Evolutionary conservation across 2,329 filamentous ascomycete genomes (phyloP), one percentile per base, ranked within the genome.

Genomic region (Colletotrichum ledebouriae): DNA sequence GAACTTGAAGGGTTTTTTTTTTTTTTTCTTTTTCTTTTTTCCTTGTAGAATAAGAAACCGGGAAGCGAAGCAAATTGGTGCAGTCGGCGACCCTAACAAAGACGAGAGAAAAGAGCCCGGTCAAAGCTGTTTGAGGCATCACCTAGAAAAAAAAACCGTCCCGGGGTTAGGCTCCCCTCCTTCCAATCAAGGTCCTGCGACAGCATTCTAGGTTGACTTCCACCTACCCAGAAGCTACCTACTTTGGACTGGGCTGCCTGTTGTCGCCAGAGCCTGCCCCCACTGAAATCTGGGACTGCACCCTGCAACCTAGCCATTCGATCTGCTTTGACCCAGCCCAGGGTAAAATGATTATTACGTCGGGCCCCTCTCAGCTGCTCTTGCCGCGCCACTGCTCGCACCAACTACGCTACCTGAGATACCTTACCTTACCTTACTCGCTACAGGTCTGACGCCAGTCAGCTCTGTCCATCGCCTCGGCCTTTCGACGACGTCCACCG

Each of bases 331-430:
- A 44, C 46, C 37, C 55, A 59, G 55, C 57, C 62, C 39, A 61
- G 49, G 59, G 55, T 68, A 68, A 49, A 65, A 60, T 65, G 55
- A 68, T 68, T 68, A 68, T 68, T 65, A 68, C 65, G 65, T 68
- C 61, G 60, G 42, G 59, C 44, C 50, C 50, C 22, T 57, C 49
- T 55, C 65, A 59, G 65, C 61, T 64, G 15, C 52, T 52, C 29
- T 37, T 59, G 56, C 56, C 25, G 41, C 56, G 41, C 42, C 41
- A 42, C 56, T 58, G 46, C 22, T 7, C 55, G 11, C 25, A 52
- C 49, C 25, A 11, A 33, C 13, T 52, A 37, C 50, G 50, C 50
- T 55, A 55, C 50, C 50, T 11, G n/a, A 55, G 57, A 17, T 59
- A 39, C 47, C 34, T 42, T 13, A 20, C 47, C 59, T 53, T 53